Evolutionary conservation across 768 basidiomycete genomes (phyloP), one percentile per base, ranked within the genome.

Genomic region (Chiua virens): DNA sequence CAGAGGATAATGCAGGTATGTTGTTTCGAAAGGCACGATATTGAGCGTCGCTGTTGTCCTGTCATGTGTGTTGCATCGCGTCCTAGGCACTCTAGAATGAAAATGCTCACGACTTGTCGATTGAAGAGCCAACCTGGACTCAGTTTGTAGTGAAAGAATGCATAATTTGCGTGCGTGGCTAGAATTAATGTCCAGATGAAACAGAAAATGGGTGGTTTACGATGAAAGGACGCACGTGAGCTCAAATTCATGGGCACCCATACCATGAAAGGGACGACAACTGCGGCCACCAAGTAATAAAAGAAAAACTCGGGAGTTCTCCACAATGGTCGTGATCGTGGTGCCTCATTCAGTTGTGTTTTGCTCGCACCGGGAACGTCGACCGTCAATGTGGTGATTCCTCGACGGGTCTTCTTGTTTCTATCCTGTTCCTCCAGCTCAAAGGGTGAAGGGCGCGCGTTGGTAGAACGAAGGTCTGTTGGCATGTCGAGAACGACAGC

Each of bases 31-130:
- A 97, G 4, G 84, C 79, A 22, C 87, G 87, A 65, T 94, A 98
- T 73, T 98, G 97, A 0, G 78, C 73, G 62, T 98, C 97, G 55
- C 90, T 92, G 63, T 87, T 90, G 69, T 99, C 97, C 96, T 98
- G 55, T 10, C n/a, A 32, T 42, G 34, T n/a, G 30, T 2, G 25
- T 44, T 37, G 23, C 9, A 42, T 34, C 22, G 39, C 38, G 28
- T 42, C 10, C 36, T 17, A 42, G 8, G 21, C 34, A 41, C 10
- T n/a, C n/a, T n/a, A 38, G 15, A 2, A 39, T 23, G 32, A 27
- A 49, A 17, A 40, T 6, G 76, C 89, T 71, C 62, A 96, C 95
- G 13, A 95, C 79, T 65, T 75, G 67, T 27, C 91, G 83, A 35
- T 85, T 88, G 56, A 85, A 82, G 18, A 98, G 67, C 94, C 95